Base-by-base conservation (phyloP, 306 rosid genomes). In the Sindora glabra region DNA sequence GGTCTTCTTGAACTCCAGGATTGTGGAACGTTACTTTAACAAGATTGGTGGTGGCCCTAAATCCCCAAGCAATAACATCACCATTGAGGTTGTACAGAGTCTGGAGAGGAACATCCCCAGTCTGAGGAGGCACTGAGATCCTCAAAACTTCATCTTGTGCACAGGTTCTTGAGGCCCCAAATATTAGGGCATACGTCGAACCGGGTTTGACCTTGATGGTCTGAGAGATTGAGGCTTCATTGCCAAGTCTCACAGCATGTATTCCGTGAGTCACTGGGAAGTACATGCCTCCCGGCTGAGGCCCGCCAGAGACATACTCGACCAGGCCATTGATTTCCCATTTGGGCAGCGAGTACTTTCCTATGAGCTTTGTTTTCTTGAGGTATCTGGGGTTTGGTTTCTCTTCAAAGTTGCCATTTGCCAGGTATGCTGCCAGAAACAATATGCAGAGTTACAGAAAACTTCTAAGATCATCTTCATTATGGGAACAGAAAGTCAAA, bases 291-390 rank as follows among this genome's bases (percentile, higher is more conserved):
- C 85, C 76, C 3, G 89, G 85, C 51, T 83, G 85, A 2, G 89
- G 78, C 10, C 89, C 89, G 8, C 85, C 85, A 0, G 76, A 24
- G 22, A 83, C 59, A 67, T 79, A 79, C 70, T 83, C 83, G 11
- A 83, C 85, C 38, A 63, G 27, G 22, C 85, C 85, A 12, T 38
- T 27, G 67, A 79, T 83, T 38, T 83, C 81, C 89, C 89, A 83
- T 18, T 76, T 70, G 10, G 89, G 89, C 21, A 83, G 85, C 1
- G 89, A 76, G 51, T 76, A 5, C 41, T 54, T 65, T 10, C 89
- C 89, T 10, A 62, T 1, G 16, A 83, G 76, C 23, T 66, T 81
- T 15, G 85, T 79, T 38, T 76, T 83, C 58, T 70, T 73, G 3
- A 83, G 62, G 58, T 73, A 70, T 37, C 76, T 34, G 13, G 65